Conservation (phyloP, 257 asterid genomes). For the Mentha longifolia region DNA sequence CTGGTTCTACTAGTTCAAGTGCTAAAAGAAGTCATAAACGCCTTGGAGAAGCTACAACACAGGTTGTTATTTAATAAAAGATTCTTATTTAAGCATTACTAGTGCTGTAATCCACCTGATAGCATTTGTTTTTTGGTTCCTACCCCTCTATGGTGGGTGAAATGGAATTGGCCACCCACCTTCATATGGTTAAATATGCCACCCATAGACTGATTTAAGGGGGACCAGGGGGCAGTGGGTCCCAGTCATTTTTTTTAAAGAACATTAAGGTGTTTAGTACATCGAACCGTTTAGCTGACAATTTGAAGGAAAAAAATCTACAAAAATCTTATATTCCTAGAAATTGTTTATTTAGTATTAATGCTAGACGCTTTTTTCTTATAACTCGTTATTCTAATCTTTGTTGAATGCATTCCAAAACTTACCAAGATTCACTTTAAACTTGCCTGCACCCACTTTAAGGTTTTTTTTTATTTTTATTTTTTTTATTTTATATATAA, state of each 20-base stretch:
- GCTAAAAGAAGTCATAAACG: conserved; percentile 41
- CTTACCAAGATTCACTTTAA: neutral
- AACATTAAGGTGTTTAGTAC: neutral
- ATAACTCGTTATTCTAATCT: neutral
- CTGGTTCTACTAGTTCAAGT: conserved; percentile 51
- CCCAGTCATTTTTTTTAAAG: neutral
- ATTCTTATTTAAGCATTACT: conserved; percentile 4
- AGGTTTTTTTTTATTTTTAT: neutral
- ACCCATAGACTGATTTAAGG: neutral
- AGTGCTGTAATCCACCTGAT: conserved; percentile 1
- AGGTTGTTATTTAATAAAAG: conserved; percentile 55
- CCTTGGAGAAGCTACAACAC: conserved; percentile 64
- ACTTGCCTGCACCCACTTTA: neutral
- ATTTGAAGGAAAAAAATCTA: neutral
- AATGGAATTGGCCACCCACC: neutral
- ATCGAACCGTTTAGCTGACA: neutral
- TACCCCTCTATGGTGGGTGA: neutral
- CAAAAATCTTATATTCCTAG: neutral
- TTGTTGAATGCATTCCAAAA: neutral
- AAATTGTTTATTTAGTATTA: neutral
- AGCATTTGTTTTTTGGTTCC: conserved; percentile 8
- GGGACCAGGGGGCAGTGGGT: neutral
- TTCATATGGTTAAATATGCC: neutral
- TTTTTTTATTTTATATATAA: too few relatives aligned
- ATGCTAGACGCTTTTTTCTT: neutral